Conservation (phyloP, 176 grass and related monocot genomes). For the Phoenix roebelenii region DNA sequence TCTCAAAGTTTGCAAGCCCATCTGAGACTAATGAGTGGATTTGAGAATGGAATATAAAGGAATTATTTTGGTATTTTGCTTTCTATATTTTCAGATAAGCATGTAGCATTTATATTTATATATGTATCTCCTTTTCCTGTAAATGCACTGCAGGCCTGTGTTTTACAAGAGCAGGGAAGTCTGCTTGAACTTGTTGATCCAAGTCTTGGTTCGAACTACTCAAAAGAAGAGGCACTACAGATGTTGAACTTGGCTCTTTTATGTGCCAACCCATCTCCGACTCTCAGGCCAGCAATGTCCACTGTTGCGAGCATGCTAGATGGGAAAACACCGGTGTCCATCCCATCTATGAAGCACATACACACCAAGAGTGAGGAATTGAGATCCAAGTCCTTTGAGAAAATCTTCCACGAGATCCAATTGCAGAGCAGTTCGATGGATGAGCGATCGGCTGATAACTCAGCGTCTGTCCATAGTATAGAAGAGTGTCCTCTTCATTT, state of each 20-base stretch:
- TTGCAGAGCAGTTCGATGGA: neutral
- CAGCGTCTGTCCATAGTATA: neutral
- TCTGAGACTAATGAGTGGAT: too few species aligned
- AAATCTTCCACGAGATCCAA: neutral
- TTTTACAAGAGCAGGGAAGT: constrained; percentile 16
- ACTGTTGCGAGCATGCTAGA: constrained; percentile 15
- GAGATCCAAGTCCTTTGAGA: constrained; percentile 5
- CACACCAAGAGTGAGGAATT: neutral
- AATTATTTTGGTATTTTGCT: too few species aligned
- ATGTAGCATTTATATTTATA: too few species aligned
- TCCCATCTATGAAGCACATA: neutral
- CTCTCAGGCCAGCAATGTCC: constrained; percentile 9
- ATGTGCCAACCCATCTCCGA: constrained; percentile 16
- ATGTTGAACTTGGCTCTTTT: constrained; percentile 12
- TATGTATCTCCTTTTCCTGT: neutral
- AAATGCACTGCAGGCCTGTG: constrained; percentile 9
- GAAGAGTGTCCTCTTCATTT: too few species aligned
- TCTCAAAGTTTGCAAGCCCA: too few species aligned
- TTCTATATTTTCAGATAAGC: too few species aligned
- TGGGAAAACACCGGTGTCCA: neutral
- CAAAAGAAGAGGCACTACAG: constrained; percentile 16
- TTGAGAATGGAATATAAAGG: too few species aligned
- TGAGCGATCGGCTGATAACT: neutral
- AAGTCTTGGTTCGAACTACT: constrained; percentile 7
- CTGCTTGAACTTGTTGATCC: constrained; percentile 21